A percentile compares a stretch with the other conserved stretches of the same genome.
Evolutionary conservation across 1,284 basidiomycete species (phyloP).

Genomic region (Grifola frondosa): DNA sequence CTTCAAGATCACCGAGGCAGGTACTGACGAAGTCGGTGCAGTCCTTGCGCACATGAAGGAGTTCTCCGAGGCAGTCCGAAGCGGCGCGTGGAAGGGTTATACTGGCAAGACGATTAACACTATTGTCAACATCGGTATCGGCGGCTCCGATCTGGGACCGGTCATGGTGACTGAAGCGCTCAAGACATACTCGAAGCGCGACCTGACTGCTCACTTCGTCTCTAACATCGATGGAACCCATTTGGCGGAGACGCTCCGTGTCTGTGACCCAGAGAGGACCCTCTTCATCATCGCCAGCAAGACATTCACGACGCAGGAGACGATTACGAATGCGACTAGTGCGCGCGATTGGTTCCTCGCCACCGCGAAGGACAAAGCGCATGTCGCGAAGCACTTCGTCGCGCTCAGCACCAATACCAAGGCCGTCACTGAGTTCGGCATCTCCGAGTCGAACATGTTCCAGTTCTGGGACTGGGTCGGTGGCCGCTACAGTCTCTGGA

Average conservation of each 20-base stretch:
- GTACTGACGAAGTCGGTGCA: constrained; percentile 79
- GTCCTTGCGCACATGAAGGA: constrained; percentile 91
- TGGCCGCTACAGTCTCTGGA: constrained; percentile 97
- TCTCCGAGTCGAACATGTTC: constrained; percentile 95
- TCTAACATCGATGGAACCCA: constrained; percentile 99
- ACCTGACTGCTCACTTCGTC: constrained; percentile 88
- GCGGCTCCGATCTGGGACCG: constrained; percentile 95
- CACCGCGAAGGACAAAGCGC: constrained; percentile 80
- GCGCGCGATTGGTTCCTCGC: constrained; percentile 95
- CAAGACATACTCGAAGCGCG: constrained; percentile 89
- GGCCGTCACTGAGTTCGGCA: constrained; percentile 95
- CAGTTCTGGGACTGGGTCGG: constrained; percentile 99
- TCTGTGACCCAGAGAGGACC: constrained; percentile 90
- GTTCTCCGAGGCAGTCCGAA: constrained; percentile 86
- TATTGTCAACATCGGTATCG: constrained; percentile 98
- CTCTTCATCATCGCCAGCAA: constrained; percentile 98
- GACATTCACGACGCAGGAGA: constrained; percentile 99
- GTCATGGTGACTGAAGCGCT: constrained; percentile 99
- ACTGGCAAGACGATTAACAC: constrained; percentile 94
- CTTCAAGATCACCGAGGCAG: constrained; percentile 77
- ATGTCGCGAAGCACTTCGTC: constrained; percentile 99
- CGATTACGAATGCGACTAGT: constrained; percentile 95
- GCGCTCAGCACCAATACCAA: constrained; percentile 96
- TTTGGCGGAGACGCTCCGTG: constrained; percentile 83
- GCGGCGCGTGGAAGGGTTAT: constrained; percentile 93